phyloP scores from a whole-genome alignment of 1,284 basidiomycete genomes.

The Paramarasmius palmivorus region DNA sequence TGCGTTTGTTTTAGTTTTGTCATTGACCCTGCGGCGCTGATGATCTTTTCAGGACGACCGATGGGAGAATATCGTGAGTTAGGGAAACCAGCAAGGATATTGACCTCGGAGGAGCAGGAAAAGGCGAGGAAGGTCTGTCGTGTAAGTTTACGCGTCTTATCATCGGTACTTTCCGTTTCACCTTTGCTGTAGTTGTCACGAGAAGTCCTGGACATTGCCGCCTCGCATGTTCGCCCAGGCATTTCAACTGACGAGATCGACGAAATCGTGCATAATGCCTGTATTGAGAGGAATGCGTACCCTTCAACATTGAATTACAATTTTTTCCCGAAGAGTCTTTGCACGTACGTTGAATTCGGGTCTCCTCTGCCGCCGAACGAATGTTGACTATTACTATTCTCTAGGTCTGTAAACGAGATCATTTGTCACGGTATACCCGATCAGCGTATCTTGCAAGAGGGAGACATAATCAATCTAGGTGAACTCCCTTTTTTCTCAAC shows the following conservation, averaged over 20 bases:
- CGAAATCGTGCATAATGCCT: conserved; percentile 94
- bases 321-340: conserved; percentile 93
- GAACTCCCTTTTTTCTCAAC: conserved; percentile 4
- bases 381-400: background rate
- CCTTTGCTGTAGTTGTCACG: conserved; percentile 68
- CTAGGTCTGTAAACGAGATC: conserved; percentile 89
- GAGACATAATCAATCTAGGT: conserved; percentile 95
- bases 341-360: conserved; percentile 67
- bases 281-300: conserved; percentile 89
- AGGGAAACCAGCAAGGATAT: conserved; percentile 64
- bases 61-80: conserved; percentile 54
- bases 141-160: conserved; percentile 54
- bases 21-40: conserved; percentile 13
- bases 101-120: conserved; percentile 68
- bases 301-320: conserved; percentile 95
- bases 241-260: conserved; percentile 97
- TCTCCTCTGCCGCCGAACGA: background rate
- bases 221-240: conserved; percentile 83
- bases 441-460: conserved; percentile 80
- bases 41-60: conserved; percentile 54
- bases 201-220: conserved; percentile 91
- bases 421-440: conserved; percentile 98
- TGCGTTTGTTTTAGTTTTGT: conserved; percentile 21
- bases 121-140: conserved; percentile 79
- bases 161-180: background rate